Base-by-base conservation (phyloP, 2,329 filamentous ascomycete genomes). In the Curvularia spicifera region DNA sequence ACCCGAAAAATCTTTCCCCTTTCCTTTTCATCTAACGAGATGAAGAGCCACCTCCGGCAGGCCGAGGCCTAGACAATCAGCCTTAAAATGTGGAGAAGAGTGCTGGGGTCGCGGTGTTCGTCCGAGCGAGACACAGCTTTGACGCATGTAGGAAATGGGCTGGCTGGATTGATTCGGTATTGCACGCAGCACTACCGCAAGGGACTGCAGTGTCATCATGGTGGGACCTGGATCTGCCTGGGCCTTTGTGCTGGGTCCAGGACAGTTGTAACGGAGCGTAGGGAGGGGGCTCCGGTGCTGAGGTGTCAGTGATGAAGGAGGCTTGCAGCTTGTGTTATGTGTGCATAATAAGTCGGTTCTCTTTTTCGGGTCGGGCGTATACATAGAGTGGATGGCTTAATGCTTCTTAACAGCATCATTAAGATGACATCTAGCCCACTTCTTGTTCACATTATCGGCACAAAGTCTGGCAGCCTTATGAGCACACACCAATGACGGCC, bases 21-120 rank as follows among this genome's bases (percentile, higher is more conserved):
- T 51, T 20, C 20, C 46, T 50, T 54, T 55, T 71, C 68, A 74
- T 73, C 45, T 72, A 67, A 55, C 31, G 58, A 70, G 48, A 72
- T 58, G 56, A 54, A 44, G 49, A n/a, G n/a, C 26, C 47, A 45
- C 47, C 39, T 61, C 54, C 56, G 57, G 60, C 44, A 60, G 59
- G 49, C 61, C 43, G 49, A 56, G 47, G 51, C 51, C 51, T 60
- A 33, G 29, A 56, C 15, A 48, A 48, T 50, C 60, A 54, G 54
- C 50, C 60, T 60, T 60, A 65, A 66, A 66, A 63, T 71, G 70
- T 69, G 70, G 71, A 69, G 69, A 67, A 69, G 66, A 37, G 31
- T 49, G 66, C 68, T 68, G 70, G 71, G 65, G 47, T 24, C 20
- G 53, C 55, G 56, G 61, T n/a, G 45, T 46, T 44, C 47, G 64